A percentile compares a stretch with the other conserved stretches of the same genome.
phyloP scores from a whole-genome alignment of 2,329 filamentous ascomycete genomes.

The Nigrospora sphaerica region DNA sequence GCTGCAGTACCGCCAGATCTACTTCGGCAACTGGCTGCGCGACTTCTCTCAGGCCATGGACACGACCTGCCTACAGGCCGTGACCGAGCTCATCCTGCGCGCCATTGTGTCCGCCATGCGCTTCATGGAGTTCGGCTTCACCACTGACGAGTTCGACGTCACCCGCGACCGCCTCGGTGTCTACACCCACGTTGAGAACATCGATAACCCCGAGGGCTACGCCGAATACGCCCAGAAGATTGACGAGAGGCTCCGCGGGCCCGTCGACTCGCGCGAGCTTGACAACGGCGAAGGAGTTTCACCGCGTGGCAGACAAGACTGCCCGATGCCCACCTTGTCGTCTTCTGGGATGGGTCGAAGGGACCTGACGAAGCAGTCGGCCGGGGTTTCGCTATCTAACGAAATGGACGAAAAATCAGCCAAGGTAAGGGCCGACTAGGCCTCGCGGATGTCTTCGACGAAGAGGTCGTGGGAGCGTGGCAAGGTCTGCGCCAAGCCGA shows the following conservation, averaged over 20 bases:
- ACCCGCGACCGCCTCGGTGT: constrained; percentile 42
- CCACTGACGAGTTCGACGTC: constrained; percentile 49
- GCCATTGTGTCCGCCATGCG: constrained; percentile 47
- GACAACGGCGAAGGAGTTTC: too few species aligned
- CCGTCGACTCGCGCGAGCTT: constrained; percentile 20
- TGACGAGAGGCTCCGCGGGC: constrained; percentile 19
- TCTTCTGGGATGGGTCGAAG: too few species aligned
- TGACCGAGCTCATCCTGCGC: constrained; percentile 44
- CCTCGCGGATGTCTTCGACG: too few species aligned
- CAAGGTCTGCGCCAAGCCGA: too few species aligned
- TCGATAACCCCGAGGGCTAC: constrained; percentile 36
- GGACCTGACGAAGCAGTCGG: too few species aligned
- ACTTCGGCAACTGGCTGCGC: constrained; percentile 37
- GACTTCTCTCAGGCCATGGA: constrained; percentile 50
- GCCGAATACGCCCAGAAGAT: constrained; percentile 18
- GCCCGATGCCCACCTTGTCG: too few species aligned
- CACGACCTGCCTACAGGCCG: constrained; percentile 43
- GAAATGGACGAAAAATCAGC: too few species aligned
- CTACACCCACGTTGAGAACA: constrained; percentile 45
- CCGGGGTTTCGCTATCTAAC: too few species aligned
- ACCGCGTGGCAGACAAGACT: too few species aligned
- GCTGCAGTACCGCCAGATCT: constrained; percentile 28
- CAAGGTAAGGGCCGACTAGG: too few species aligned
- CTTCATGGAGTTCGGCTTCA: constrained; percentile 50
- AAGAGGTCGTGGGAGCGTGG: too few species aligned